Percentiles rank a stretch among this genome's conserved stretches.
These are phyloP conservation scores for Verticillium nubilum DNA, from an alignment of 2,329 filamentous ascomycete species.

Conservation along the genomic window DNA sequence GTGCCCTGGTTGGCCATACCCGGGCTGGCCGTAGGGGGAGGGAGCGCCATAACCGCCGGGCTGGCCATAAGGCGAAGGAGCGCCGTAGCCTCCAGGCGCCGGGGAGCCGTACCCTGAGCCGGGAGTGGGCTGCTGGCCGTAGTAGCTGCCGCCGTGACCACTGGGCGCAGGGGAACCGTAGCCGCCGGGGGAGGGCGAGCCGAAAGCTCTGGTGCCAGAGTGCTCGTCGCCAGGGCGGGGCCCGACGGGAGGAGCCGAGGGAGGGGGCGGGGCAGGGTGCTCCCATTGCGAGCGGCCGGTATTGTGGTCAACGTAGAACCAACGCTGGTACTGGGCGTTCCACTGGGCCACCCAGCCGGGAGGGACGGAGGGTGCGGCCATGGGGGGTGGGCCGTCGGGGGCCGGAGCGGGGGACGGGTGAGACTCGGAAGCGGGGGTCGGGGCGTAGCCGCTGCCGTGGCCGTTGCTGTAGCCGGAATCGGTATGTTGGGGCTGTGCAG, in stretches of 20 bases:
- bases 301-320: constrained; percentile 59
- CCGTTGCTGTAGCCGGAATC: constrained; percentile 1
- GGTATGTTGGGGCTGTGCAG: constrained; percentile 2
- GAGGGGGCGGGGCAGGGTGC: constrained; percentile 35
- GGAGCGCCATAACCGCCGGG: constrained; percentile 5
- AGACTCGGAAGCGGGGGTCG: constrained; percentile 22
- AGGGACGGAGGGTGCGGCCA: constrained; percentile 32
- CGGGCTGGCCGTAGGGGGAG: constrained; percentile 1
- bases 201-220: constrained; percentile 5
- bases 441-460: constrained; percentile 1
- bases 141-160: constrained; percentile 13
- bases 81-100: constrained; percentile 8
- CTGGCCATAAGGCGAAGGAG: constrained; percentile 4
- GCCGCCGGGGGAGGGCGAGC: constrained; percentile 8
- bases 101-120: constrained; percentile 7
- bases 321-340: constrained; percentile 55
- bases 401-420: constrained; percentile 26
- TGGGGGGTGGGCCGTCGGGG: constrained; percentile 17
- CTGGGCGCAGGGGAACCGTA: constrained; percentile 11
- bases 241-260: constrained; percentile 10
- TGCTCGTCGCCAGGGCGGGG: neutral
- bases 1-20: constrained; percentile 1
- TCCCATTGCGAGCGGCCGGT: constrained; percentile 62
- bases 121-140: constrained; percentile 3
- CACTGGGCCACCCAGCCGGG: constrained; percentile 59